These are phyloP conservation scores for Bocquillonia castaneifolia DNA, from an alignment of 441 rosid species.

Conservation along the genomic window DNA sequence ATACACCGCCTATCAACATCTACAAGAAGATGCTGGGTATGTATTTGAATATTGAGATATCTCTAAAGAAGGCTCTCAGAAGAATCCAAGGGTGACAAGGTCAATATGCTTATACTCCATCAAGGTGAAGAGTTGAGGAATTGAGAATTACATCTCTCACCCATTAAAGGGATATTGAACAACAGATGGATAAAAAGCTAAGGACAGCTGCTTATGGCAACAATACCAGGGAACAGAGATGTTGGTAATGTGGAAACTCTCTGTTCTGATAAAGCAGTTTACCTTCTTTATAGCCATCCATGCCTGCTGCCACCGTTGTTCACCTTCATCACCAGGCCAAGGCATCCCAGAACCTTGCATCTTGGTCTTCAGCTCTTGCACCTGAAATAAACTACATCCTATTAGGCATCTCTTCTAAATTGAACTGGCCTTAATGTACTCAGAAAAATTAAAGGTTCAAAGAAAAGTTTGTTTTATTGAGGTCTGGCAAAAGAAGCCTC, in stretches of 20 bases:
- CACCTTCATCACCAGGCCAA: constrained; percentile 98
- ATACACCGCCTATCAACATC: background rate
- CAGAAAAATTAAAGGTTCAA: background rate
- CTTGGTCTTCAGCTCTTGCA: constrained; percentile 71
- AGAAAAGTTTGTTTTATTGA: constrained; percentile 2
- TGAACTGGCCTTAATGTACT: background rate
- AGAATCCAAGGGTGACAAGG: background rate
- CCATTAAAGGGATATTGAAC: background rate
- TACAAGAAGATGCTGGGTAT: background rate
- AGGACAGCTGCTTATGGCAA: background rate
- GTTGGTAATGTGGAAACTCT: background rate
- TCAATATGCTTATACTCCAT: background rate
- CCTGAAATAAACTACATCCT: constrained; percentile 41
- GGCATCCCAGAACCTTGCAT: constrained; percentile 90
- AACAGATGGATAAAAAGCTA: background rate
- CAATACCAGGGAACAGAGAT: background rate
- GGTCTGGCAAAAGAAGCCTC: background rate
- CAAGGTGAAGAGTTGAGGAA: background rate
- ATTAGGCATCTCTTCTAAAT: constrained; percentile 16
- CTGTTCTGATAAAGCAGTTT: constrained; percentile 10
- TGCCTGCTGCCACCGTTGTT: constrained; percentile 84
- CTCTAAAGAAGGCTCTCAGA: background rate
- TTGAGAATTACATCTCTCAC: background rate
- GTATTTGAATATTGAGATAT: background rate
- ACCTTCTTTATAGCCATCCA: constrained; percentile 98